Evolutionary conservation across 1,139 yeast genomes (phyloP).

Genomic region (Meyerozyma athensensis): DNA sequence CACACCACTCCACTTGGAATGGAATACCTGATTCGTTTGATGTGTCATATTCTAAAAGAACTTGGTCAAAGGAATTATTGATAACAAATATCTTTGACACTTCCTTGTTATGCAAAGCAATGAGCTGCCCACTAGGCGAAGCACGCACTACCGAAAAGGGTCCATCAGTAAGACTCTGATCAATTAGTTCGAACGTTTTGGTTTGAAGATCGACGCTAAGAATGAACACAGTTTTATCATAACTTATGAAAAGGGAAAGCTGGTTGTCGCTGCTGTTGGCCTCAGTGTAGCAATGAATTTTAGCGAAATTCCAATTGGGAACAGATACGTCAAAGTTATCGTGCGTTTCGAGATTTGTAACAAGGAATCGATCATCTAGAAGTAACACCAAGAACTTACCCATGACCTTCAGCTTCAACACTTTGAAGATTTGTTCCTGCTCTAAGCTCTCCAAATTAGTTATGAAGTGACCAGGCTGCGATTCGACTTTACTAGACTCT

Average conservation of each 20-base stretch:
- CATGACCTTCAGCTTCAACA: conserved; percentile 19
- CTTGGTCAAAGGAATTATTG: conserved; percentile 45
- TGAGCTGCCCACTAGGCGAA: conserved; percentile 59
- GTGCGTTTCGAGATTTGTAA: conserved; percentile 23
- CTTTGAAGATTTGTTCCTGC: conserved; percentile 26
- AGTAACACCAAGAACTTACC: conserved; percentile 28
- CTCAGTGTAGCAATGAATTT: conserved; percentile 14
- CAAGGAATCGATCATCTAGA: conserved; percentile 23
- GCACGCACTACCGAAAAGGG: conserved; percentile 50
- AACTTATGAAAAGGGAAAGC: conserved; percentile 24
- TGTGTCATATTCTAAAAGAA: conserved; percentile 48
- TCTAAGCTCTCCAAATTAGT: conserved; percentile 33
- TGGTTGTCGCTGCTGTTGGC: conserved; percentile 8
- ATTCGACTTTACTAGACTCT: conserved; percentile 15
- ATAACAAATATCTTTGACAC: conserved; percentile 48
- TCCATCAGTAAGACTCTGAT: conserved; percentile 47
- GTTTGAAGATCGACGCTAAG: conserved; percentile 23
- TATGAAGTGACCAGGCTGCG: conserved; percentile 15
- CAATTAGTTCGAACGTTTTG: conserved; percentile 22
- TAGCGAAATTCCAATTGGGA: conserved; percentile 13
- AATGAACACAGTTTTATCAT: conserved; percentile 25
- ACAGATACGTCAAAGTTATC: conserved; percentile 26
- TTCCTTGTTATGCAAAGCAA: conserved; percentile 49
- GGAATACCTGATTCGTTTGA: conserved; percentile 33
- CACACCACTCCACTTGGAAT: conserved; percentile 70